A percentile compares a stretch with the other conserved stretches of the same genome.
Conservation (phyloP, 768 basidiomycete genomes). For the Leccinellum albellum region DNA sequence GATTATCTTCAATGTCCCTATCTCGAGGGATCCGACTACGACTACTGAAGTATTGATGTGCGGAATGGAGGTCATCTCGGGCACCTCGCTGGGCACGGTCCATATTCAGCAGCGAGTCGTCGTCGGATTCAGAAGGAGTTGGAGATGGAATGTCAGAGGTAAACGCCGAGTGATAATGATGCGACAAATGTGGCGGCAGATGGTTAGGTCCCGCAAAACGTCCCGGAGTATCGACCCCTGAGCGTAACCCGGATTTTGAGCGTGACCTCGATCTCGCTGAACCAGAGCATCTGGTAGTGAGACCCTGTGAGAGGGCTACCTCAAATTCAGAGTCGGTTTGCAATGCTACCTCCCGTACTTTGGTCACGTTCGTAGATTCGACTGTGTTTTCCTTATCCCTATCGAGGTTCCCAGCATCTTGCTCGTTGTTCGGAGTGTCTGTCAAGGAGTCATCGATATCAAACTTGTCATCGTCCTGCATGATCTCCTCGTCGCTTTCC, state of each 20-base stretch:
- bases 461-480: constrained; percentile 70
- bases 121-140: constrained; percentile 39
- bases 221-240: constrained; percentile 63
- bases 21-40: constrained; percentile 60
- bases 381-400: constrained; percentile 14
- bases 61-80: constrained; percentile 50
- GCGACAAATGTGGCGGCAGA: constrained; percentile 38
- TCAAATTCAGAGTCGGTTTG: constrained; percentile 29
- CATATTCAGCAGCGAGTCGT: constrained; percentile 31
- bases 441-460: constrained; percentile 91
- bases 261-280: constrained; percentile 31
- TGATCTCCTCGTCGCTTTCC: constrained; percentile 38
- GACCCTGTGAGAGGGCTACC: constrained; percentile 29
- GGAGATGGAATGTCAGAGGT: constrained; percentile 29
- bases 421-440: constrained; percentile 36
- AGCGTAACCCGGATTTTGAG: constrained; percentile 38
- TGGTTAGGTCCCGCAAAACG: constrained; percentile 53
- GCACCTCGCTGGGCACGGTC: constrained; percentile 43
- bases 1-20: constrained; percentile 54
- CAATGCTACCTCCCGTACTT: constrained; percentile 25
- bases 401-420: not conserved
- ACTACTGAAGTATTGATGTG: constrained; percentile 35
- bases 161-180: constrained; percentile 30
- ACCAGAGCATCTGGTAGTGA: constrained; percentile 27
- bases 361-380: constrained; percentile 23